Evolutionary conservation across 2,329 filamentous ascomycete species (phyloP).

Genomic region (Fusarium nanum): DNA sequence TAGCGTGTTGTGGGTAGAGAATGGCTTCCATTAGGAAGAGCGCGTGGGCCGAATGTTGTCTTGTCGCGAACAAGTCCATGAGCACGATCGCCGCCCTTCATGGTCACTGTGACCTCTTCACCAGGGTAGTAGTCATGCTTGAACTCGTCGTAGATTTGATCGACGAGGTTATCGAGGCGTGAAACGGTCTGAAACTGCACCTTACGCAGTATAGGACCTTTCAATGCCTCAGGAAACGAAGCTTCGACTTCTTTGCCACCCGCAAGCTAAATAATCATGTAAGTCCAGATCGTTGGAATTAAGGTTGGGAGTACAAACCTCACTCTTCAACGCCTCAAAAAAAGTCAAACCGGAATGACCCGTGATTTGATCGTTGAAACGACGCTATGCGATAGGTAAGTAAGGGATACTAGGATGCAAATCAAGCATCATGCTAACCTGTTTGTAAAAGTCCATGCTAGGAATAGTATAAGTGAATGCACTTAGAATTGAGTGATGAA

Average conservation of each 20-base stretch:
- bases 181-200: slow-evolving; percentile 92
- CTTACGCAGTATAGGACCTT: slow-evolving; percentile 87
- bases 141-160: slow-evolving; percentile 79
- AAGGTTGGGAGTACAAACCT: slow-evolving; percentile 68
- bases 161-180: slow-evolving; percentile 84
- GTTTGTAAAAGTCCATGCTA: slow-evolving; percentile 93
- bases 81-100: slow-evolving; percentile 74
- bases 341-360: slow-evolving; percentile 92
- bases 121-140: slow-evolving; percentile 92
- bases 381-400: slow-evolving; percentile 65
- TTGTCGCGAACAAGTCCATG: slow-evolving; percentile 87
- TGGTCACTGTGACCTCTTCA: slow-evolving; percentile 80
- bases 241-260: slow-evolving; percentile 91
- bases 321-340: slow-evolving; percentile 91
- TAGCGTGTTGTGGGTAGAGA: slow-evolving; percentile 81
- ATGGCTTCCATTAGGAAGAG: slow-evolving; percentile 74
- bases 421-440: slow-evolving; percentile 65
- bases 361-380: slow-evolving; percentile 96
- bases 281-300: slow-evolving; percentile 12
- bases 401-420: background rate
- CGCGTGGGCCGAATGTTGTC: slow-evolving; percentile 73
- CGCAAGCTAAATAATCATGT: slow-evolving; percentile 64
- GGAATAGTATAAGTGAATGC: slow-evolving; percentile 28
- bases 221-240: slow-evolving; percentile 89
- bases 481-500: background rate